Percentiles rank a stretch among this genome's conserved stretches.
phyloP scores from a whole-genome alignment of 805 yeast species.

The Zygosaccharomyces lentus region DNA sequence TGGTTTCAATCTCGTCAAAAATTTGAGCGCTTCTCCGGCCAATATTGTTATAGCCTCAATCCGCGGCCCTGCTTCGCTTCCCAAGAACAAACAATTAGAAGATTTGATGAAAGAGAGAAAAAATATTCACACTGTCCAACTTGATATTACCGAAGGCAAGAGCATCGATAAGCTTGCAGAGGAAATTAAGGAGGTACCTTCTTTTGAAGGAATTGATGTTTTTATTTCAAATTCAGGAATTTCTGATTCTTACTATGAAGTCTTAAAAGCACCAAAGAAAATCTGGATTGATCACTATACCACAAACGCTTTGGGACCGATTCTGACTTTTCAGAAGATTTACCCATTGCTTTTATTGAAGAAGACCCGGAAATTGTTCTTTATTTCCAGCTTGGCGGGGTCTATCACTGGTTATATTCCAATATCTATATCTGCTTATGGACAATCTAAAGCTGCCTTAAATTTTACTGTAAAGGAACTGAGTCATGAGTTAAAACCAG shows the following conservation, averaged over 20 bases:
- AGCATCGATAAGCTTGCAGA: constrained; percentile 19
- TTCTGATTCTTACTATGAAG: constrained; percentile 24
- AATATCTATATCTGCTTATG: constrained; percentile 31
- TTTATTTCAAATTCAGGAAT: constrained; percentile 34
- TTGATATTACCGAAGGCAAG: constrained; percentile 21
- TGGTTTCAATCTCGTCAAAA: constrained; percentile 35
- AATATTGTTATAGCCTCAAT: constrained; percentile 24
- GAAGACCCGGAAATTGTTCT: constrained; percentile 25
- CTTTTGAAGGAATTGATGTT: constrained; percentile 28
- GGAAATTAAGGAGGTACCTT: constrained; percentile 16
- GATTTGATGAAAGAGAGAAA: constrained; percentile 12
- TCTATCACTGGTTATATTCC: constrained; percentile 20
- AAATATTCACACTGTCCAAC: constrained; percentile 21
- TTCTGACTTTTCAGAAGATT: constrained; percentile 13
- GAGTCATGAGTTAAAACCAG: constrained; percentile 24
- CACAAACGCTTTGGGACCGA: constrained; percentile 17
- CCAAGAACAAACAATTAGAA: constrained; percentile 19
- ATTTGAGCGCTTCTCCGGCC: constrained; percentile 19
- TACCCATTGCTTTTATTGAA: constrained; percentile 23
- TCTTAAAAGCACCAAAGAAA: constrained; percentile 13
- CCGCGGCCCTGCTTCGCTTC: constrained; percentile 1
- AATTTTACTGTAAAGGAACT: constrained; percentile 32
- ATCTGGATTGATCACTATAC: constrained; percentile 12
- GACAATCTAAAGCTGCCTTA: constrained; percentile 39
- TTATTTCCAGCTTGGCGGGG: constrained; percentile 21